Evolutionary conservation across 805 yeast genomes (phyloP).

Genomic region (Lipomyces chichibuensis): DNA sequence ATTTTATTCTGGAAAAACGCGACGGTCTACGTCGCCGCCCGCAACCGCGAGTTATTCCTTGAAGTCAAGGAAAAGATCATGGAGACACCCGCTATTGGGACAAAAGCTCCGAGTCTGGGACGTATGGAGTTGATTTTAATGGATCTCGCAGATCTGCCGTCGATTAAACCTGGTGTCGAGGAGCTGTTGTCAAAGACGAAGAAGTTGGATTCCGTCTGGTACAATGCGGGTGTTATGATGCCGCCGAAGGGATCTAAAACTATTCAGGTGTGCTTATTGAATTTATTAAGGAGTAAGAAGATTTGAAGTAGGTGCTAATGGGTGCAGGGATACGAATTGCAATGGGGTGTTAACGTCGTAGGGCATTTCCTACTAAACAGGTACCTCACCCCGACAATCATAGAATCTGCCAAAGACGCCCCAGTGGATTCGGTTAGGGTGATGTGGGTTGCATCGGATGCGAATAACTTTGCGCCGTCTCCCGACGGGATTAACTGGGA

Average conservation of each 20-base stretch:
- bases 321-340: conserved; percentile 50
- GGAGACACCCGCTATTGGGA: conserved; percentile 20
- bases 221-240: conserved; percentile 53
- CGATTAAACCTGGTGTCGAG: conserved; percentile 48
- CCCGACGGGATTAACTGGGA: conserved; percentile 45
- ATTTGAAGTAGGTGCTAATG: not conserved
- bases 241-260: conserved; percentile 48
- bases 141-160: conserved; percentile 47
- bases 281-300: not conserved
- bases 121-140: conserved; percentile 22
- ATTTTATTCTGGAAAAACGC: conserved; percentile 32
- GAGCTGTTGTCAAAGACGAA: conserved; percentile 40
- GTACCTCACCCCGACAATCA: conserved; percentile 47
- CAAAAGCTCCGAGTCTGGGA: conserved; percentile 23
- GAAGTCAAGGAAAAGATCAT: conserved; percentile 20
- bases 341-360: conserved; percentile 53
- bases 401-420: conserved; percentile 42
- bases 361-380: conserved; percentile 54
- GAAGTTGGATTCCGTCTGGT: conserved; percentile 46
- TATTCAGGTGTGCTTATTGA: conserved; percentile 24
- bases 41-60: conserved; percentile 19
- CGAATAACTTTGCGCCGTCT: conserved; percentile 43
- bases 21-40: conserved; percentile 29
- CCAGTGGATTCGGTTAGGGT: conserved; percentile 46
- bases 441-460: conserved; percentile 53